phyloP scores from a whole-genome alignment of 306 rosid genomes.

The Vigna nakashimae region DNA sequence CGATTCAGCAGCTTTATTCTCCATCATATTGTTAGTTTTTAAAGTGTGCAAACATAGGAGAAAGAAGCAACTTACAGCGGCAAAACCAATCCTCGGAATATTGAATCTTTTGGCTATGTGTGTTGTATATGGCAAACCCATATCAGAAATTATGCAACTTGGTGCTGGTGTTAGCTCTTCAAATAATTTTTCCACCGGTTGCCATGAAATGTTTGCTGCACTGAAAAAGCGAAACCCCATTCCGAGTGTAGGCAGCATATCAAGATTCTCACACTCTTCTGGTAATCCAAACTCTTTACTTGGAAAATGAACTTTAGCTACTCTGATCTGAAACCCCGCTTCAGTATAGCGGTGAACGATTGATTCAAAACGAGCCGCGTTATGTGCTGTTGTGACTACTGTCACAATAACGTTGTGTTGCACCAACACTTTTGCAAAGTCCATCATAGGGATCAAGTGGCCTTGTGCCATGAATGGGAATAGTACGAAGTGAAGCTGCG shows the following conservation, averaged over 20 bases:
- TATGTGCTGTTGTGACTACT: constrained; percentile 60
- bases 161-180: constrained; percentile 46
- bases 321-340: constrained; percentile 41
- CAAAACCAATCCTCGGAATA: constrained; percentile 53
- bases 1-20: not conserved
- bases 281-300: constrained; percentile 43
- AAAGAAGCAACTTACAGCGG: constrained; percentile 28
- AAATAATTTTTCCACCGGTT: constrained; percentile 41
- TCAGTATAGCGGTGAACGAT: constrained; percentile 36
- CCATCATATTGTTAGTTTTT: not conserved
- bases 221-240: constrained; percentile 24
- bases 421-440: constrained; percentile 58
- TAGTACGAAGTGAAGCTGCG: constrained; percentile 59
- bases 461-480: constrained; percentile 76
- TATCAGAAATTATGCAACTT: constrained; percentile 54
- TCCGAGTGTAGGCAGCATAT: constrained; percentile 52
- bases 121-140: constrained; percentile 47
- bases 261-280: constrained; percentile 52
- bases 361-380: constrained; percentile 54
- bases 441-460: constrained; percentile 74
- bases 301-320: constrained; percentile 42
- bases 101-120: constrained; percentile 34
- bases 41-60: not conserved
- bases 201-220: constrained; percentile 44
- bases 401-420: constrained; percentile 54